Evolutionary conservation across 768 basidiomycete genomes (phyloP).

Genomic region (Russula virescens): DNA sequence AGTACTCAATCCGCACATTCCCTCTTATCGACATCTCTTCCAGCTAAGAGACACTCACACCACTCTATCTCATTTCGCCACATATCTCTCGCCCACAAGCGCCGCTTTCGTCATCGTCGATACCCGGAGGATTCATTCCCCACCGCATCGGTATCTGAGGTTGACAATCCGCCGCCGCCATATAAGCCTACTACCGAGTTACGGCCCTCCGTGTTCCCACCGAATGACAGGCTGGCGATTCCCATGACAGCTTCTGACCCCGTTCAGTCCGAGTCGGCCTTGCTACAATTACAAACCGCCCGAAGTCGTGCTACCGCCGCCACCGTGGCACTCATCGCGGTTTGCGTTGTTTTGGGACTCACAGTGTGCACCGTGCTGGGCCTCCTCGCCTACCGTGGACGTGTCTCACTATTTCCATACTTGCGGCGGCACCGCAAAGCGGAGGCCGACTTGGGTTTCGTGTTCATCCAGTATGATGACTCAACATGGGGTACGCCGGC

Average conservation of each 20-base stretch:
- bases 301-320: neutral
- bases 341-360: constrained; percentile 12
- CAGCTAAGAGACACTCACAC: neutral
- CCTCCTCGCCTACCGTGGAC: neutral
- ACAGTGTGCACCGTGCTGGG: neutral
- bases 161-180: neutral
- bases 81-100: constrained; percentile 4
- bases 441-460: constrained; percentile 14
- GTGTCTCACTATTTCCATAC: neutral
- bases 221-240: neutral
- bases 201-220: neutral
- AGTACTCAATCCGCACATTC: neutral
- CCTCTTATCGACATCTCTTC: neutral
- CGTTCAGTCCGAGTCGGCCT: neutral
- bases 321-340: constrained; percentile 7
- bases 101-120: constrained; percentile 13
- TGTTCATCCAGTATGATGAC: constrained; percentile 18
- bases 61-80: neutral
- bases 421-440: neutral
- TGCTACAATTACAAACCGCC: constrained; percentile 2
- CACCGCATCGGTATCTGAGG: neutral
- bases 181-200: neutral
- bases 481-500: constrained; percentile 6
- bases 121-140: neutral
- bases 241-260: neutral